Base-by-base conservation (phyloP, 305 asterid genomes). In the Petunia hybrid region DNA sequence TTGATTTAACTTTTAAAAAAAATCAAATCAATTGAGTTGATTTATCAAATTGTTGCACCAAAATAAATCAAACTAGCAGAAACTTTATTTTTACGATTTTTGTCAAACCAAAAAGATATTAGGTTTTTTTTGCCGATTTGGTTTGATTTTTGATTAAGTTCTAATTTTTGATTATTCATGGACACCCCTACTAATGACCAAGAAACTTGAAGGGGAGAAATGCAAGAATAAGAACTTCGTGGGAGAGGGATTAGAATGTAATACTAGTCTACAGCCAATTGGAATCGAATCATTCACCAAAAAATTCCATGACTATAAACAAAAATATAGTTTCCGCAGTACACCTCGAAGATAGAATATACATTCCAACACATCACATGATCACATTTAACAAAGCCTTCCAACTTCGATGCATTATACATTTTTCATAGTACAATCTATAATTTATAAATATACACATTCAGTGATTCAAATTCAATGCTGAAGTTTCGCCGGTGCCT, bases 331-430 rank as follows among this genome's bases (percentile, higher is more conserved):
- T 61, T 61, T 60, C 3, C 0, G 1, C 5, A 61, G 9, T 16
- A 10, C 13, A 2, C 78, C 78, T 73, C 46, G 78, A 73, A 35
- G 6, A 35, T 38, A 61, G 45, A 48, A 73, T 51, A 8, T 51
- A 73, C 43, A 8, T 35, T 73, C 78, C 78, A 73, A 3, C 78
- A 73, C 45, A 35, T 73, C 78, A 51, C 78, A 73, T 51, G 78
- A 51, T 36, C 40, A 73, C 63, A 51, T 51, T 36, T 35, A 73
- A 51, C 36, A 2, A 73, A 51, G 36, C 12, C 78, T 22, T 73
- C 63, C 78, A 36, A 6, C 78, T 73, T 51, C 63, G 46, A 73
- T 73, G 63, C 78, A 51, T 73, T 51, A 35, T 31, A 31, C 2
- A 70, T 1, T 31, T 46, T 70, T 46, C 59, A 31, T 70, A 35